These are phyloP conservation scores for Venturia oleaginea DNA, from an alignment of 2,329 filamentous ascomycete genomes.

Conservation along the genomic window DNA sequence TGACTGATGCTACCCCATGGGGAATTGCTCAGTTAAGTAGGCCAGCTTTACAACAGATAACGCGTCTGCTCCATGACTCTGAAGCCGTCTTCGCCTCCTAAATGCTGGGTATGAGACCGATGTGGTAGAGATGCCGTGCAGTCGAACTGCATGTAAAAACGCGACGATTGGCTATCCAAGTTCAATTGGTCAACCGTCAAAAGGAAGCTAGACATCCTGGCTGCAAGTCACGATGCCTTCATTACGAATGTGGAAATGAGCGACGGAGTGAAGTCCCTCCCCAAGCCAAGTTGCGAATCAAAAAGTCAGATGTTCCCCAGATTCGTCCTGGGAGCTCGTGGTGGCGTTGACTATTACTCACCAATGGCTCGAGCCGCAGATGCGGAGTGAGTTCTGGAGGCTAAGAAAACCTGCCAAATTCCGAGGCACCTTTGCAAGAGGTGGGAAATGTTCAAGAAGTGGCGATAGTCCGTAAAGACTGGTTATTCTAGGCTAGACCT, in stretches of 20 bases:
- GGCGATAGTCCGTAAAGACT: not conserved
- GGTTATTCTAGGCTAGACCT: not conserved
- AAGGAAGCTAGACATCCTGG: not conserved
- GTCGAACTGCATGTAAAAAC: not conserved
- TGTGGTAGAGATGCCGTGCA: not conserved
- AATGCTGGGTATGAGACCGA: not conserved
- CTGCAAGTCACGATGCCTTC: not conserved
- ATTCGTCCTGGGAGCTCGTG: not conserved
- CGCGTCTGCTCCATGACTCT: not conserved
- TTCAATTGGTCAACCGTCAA: not conserved
- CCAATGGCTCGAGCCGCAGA: not conserved
- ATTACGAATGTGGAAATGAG: not conserved
- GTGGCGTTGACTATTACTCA: constrained; percentile 4
- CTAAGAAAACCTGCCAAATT: not conserved
- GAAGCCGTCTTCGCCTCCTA: not conserved
- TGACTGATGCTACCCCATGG: not conserved
- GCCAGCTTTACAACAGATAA: not conserved
- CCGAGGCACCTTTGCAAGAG: not conserved
- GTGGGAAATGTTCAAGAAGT: not conserved
- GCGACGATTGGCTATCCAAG: not conserved
- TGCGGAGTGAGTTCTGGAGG: not conserved
- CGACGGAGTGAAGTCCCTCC: not conserved
- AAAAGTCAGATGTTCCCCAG: constrained; percentile 8
- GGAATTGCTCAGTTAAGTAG: not conserved
- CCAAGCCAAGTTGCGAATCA: not conserved